Conservation (phyloP, 2,329 filamentous ascomycete genomes). For the Neospermospora avenae region DNA sequence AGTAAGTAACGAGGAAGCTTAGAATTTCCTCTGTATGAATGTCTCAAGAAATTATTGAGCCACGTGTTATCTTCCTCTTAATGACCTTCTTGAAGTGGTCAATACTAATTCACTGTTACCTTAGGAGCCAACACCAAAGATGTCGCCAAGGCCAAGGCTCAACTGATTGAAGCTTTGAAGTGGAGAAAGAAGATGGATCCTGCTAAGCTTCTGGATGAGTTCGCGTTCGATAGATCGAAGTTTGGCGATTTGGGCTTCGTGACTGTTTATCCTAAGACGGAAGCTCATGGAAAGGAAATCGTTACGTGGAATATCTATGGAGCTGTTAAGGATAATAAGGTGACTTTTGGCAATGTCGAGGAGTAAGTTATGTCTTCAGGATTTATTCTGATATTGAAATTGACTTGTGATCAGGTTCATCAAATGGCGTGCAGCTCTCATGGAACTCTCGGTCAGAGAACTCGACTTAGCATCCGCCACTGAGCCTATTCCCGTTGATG, state of each 20-base stretch:
- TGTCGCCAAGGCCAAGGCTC: constrained; percentile 67
- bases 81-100: too few relatives aligned
- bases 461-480: constrained; percentile 69
- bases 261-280: constrained; percentile 60
- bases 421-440: constrained; percentile 83
- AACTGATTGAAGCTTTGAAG: constrained; percentile 73
- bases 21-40: too few relatives aligned
- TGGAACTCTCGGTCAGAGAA: constrained; percentile 79
- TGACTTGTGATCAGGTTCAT: constrained; percentile 65
- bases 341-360: constrained; percentile 77
- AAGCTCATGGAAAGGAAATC: constrained; percentile 54
- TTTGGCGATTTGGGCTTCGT: constrained; percentile 80
- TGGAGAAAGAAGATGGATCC: constrained; percentile 81
- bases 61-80: too few relatives aligned
- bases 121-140: constrained; percentile 84
- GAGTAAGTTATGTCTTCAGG: constrained; percentile 53
- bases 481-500: constrained; percentile 57
- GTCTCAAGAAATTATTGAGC: too few relatives aligned
- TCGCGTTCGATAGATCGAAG: constrained; percentile 62
- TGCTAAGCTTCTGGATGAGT: constrained; percentile 57
- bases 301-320: constrained; percentile 96
- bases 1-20: too few relatives aligned
- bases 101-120: too few relatives aligned
- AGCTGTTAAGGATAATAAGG: constrained; percentile 73
- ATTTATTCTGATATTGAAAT: background rate